These are phyloP conservation scores for Xerocomus potaroensis DNA, from an alignment of 768 basidiomycete genomes.

Conservation along the genomic window DNA sequence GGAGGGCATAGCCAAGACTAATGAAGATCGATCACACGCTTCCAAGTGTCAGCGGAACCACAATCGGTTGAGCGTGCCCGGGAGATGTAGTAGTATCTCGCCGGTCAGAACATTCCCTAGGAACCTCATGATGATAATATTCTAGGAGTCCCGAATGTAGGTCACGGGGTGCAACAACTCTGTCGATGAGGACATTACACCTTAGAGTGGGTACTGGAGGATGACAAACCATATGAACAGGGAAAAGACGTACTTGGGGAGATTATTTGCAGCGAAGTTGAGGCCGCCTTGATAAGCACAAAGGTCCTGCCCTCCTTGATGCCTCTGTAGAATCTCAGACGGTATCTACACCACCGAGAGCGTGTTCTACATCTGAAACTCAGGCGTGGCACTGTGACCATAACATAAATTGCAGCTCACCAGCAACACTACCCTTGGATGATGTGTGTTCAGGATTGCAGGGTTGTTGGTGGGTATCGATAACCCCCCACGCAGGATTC, in stretches of 20 bases:
- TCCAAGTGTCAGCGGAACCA: slow-evolving; percentile 2
- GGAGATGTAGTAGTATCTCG: slow-evolving; percentile 2
- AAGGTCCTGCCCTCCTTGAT: neutral
- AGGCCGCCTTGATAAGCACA: slow-evolving; percentile 7
- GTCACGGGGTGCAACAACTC: neutral
- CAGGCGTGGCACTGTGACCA: neutral
- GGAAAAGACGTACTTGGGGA: slow-evolving; percentile 16
- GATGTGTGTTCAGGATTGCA: neutral
- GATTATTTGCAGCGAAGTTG: slow-evolving; percentile 18
- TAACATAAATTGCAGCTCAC: slow-evolving; percentile 4
- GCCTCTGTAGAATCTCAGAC: slow-evolving; percentile 10
- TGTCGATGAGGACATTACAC: neutral
- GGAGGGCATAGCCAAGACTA: slow-evolving; percentile 12
- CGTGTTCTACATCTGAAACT: slow-evolving; percentile 5
- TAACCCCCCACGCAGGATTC: neutral
- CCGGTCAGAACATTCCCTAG: neutral
- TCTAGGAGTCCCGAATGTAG: neutral
- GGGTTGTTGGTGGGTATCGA: neutral
- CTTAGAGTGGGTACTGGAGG: slow-evolving; percentile 2
- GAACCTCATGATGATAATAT: neutral
- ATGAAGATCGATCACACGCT: slow-evolving; percentile 11
- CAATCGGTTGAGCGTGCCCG: neutral
- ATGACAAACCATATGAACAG: slow-evolving; percentile 14
- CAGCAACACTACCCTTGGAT: neutral
- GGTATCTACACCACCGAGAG: slow-evolving; percentile 16